Conservation (phyloP, 2,329 filamentous ascomycete genomes). For the Epichloe gansuensis region DNA sequence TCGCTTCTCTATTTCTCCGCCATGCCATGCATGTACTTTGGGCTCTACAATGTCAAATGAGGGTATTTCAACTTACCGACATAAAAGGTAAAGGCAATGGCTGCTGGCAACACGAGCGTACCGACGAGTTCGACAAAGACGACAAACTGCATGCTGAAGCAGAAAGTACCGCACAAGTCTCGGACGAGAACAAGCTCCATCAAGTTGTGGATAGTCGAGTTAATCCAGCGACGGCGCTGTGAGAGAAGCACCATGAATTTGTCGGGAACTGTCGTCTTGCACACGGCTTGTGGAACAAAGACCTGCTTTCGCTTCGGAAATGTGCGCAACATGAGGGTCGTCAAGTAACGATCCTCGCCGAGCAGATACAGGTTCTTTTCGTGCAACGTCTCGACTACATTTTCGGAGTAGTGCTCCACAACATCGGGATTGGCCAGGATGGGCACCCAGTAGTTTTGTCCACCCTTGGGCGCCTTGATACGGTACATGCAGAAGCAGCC, state of each 20-base stretch:
- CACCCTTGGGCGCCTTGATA: constrained; percentile 97
- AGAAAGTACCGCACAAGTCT: constrained; percentile 96
- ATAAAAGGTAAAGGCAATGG: constrained; percentile 95
- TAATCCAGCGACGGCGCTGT: constrained; percentile 96
- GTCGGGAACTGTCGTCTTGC: constrained; percentile 95
- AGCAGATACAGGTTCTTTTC: constrained; percentile 91
- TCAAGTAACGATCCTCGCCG: constrained; percentile 89
- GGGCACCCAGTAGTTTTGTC: constrained; percentile 98
- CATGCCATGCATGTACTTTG: neutral
- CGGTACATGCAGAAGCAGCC: constrained; percentile 99
- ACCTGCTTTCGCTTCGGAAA: constrained; percentile 99
- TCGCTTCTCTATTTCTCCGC: neutral
- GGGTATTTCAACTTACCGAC: constrained; percentile 52
- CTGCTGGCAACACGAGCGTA: constrained; percentile 87
- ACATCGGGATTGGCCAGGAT: constrained; percentile 97
- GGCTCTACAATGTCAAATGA: neutral
- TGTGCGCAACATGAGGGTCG: constrained; percentile 94
- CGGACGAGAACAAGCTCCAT: constrained; percentile 95
- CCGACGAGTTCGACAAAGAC: constrained; percentile 92
- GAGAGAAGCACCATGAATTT: constrained; percentile 85
- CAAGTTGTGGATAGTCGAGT: constrained; percentile 95
- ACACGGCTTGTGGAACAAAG: constrained; percentile 95
- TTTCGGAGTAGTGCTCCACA: constrained; percentile 98
- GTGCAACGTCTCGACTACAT: constrained; percentile 95
- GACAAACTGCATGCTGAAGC: constrained; percentile 99